Evolutionary conservation across 2,329 filamentous ascomycete genomes (phyloP).

Genomic region (Fusarium abutilonis): DNA sequence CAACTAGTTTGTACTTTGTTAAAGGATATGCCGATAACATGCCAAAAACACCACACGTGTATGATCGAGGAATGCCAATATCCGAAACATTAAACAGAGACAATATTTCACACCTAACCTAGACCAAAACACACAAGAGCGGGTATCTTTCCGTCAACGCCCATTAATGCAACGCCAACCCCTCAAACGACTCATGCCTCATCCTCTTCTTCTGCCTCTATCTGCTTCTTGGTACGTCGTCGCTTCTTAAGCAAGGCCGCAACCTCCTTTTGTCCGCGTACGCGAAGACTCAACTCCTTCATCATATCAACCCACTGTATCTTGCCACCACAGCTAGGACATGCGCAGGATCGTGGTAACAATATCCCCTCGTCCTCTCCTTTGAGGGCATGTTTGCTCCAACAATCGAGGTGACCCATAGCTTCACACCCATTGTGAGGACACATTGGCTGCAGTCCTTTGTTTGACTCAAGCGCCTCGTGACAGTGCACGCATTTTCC

Average conservation of each 20-base stretch:
- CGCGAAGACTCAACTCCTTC: slow-evolving; percentile 80
- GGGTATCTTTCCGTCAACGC: slow-evolving; percentile 35
- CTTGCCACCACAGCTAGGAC: slow-evolving; percentile 72
- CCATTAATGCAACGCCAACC: slow-evolving; percentile 14
- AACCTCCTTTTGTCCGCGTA: slow-evolving; percentile 75
- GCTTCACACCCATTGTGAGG: slow-evolving; percentile 63
- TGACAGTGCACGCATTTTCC: slow-evolving; percentile 65
- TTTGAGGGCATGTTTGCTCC: slow-evolving; percentile 63
- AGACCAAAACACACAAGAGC: neutral
- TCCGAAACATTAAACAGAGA: too few species aligned
- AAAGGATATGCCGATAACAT: too few species aligned
- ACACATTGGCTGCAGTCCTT: slow-evolving; percentile 67
- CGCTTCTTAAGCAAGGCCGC: slow-evolving; percentile 71
- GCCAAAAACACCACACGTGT: too few species aligned
- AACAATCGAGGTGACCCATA: slow-evolving; percentile 69
- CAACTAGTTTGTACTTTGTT: too few species aligned
- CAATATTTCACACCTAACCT: neutral
- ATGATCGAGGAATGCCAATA: too few species aligned
- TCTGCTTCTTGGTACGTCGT: slow-evolving; percentile 45
- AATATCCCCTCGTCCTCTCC: slow-evolving; percentile 56
- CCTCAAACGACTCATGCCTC: slow-evolving; percentile 6
- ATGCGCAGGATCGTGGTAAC: slow-evolving; percentile 74
- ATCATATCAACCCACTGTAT: slow-evolving; percentile 81
- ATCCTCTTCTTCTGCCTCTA: slow-evolving; percentile 17
- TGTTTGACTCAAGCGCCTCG: slow-evolving; percentile 55